phyloP scores from a whole-genome alignment of 1,139 yeast genomes.

The Pichia sp. region DNA sequence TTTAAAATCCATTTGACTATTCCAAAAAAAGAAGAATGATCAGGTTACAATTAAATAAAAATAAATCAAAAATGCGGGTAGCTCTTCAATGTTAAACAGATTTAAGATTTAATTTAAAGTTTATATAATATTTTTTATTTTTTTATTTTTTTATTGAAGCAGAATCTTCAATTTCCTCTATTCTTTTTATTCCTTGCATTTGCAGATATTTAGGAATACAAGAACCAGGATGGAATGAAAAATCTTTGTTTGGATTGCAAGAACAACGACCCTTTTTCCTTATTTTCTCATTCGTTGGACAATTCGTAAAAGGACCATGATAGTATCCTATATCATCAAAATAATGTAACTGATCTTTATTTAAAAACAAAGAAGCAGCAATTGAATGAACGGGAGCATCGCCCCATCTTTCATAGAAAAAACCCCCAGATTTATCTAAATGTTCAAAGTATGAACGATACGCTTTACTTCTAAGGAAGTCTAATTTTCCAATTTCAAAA shows the following conservation, averaged over 20 bases:
- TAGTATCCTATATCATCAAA: constrained; percentile 77
- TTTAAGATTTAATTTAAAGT: not conserved
- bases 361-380: constrained; percentile 66
- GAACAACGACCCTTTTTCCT: constrained; percentile 17
- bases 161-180: constrained; percentile 1
- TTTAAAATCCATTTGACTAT: not conserved
- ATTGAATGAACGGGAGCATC: constrained; percentile 89
- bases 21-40: not conserved
- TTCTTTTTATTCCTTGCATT: constrained; percentile 10
- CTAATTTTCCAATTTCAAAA: constrained; percentile 73
- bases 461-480: constrained; percentile 66
- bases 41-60: not conserved
- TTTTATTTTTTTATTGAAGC: not conserved
- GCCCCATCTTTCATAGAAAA: constrained; percentile 92
- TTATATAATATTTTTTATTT: not conserved
- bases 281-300: constrained; percentile 15
- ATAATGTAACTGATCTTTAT: constrained; percentile 60
- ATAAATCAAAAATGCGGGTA: not conserved
- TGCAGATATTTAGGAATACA: constrained; percentile 13
- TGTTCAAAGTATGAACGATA: constrained; percentile 64
- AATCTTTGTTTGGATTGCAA: constrained; percentile 18
- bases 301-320: constrained; percentile 49
- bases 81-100: too few relatives aligned
- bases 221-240: constrained; percentile 9
- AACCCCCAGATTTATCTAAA: constrained; percentile 74